These are phyloP conservation scores for Cercospora janseana DNA, from an alignment of 2,329 filamentous ascomycete species.

Conservation along the genomic window DNA sequence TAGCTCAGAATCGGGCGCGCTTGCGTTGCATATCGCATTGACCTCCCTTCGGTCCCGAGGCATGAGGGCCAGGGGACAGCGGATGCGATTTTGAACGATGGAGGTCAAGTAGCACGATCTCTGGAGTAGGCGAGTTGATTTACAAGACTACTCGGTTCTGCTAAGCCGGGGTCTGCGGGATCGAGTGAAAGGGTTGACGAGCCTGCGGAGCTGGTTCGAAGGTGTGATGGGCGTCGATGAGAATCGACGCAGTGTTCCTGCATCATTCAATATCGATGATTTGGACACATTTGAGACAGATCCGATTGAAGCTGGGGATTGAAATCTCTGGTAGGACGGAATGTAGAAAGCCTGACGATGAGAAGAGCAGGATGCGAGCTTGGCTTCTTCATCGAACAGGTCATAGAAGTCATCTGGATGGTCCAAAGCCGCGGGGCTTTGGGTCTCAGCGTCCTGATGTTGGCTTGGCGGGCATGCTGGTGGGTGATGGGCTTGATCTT, in stretches of 20 bases:
- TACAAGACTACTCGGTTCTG: too few species aligned
- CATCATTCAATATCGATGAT: too few species aligned
- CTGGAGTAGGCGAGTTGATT: too few species aligned
- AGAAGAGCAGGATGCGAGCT: neutral
- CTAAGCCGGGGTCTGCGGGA: too few species aligned
- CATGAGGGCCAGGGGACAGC: too few species aligned
- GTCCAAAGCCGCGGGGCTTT: neutral
- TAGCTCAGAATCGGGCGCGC: too few species aligned
- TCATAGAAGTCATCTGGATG: constrained; percentile 7
- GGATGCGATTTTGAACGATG: too few species aligned
- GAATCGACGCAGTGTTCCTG: neutral
- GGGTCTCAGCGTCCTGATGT: constrained; percentile 11
- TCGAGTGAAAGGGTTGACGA: constrained; percentile 1
- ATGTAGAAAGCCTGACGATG: constrained; percentile 7
- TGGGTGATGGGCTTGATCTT: constrained; percentile 13
- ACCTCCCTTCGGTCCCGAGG: too few species aligned
- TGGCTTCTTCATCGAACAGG: neutral
- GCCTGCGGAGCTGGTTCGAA: constrained; percentile 2
- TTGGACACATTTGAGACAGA: too few species aligned
- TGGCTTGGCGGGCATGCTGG: constrained; percentile 10
- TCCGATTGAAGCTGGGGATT: constrained; percentile 4
- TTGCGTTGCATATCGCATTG: too few species aligned
- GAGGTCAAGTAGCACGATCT: too few species aligned
- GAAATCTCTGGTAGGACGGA: constrained; percentile 5
- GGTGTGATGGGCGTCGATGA: neutral